These are phyloP conservation scores for Cinchona pubescens DNA, from an alignment of 257 asterid species.

Conservation along the genomic window DNA sequence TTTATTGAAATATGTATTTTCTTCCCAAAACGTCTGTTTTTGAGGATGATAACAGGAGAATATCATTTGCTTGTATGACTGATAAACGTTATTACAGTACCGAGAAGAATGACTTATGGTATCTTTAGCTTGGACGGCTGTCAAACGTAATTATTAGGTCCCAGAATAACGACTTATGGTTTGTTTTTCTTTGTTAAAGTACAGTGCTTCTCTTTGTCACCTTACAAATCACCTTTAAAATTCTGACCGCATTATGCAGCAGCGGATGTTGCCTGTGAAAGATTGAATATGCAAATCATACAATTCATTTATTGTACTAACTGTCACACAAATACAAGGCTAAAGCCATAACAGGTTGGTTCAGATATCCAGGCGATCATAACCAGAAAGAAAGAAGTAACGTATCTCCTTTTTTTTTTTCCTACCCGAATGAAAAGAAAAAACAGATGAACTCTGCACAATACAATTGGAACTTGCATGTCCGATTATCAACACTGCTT, in stretches of 20 bases:
- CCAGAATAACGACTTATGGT: not conserved
- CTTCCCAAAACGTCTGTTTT: not conserved
- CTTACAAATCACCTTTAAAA: not conserved
- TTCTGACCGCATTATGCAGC: not conserved
- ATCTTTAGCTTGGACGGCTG: too few relatives aligned
- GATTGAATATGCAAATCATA: not conserved
- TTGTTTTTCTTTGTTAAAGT: not conserved
- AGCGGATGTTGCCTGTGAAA: not conserved
- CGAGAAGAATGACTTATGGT: too few relatives aligned
- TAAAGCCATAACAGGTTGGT: not conserved
- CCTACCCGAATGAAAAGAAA: too few relatives aligned
- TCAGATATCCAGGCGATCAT: too few relatives aligned
- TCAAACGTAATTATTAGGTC: not conserved
- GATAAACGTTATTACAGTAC: too few relatives aligned
- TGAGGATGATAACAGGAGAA: constrained; percentile 2
- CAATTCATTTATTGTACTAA: not conserved
- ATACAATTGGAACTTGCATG: not conserved
- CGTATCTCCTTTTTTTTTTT: too few relatives aligned
- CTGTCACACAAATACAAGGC: not conserved
- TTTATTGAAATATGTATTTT: not conserved
- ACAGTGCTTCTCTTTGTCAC: not conserved
- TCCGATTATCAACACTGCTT: not conserved
- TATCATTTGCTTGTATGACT: not conserved
- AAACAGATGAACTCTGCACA: not conserved
- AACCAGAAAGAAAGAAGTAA: too few relatives aligned